Base-by-base conservation (phyloP, 2,329 filamentous ascomycete species). In the Fusarium sublunatum region DNA sequence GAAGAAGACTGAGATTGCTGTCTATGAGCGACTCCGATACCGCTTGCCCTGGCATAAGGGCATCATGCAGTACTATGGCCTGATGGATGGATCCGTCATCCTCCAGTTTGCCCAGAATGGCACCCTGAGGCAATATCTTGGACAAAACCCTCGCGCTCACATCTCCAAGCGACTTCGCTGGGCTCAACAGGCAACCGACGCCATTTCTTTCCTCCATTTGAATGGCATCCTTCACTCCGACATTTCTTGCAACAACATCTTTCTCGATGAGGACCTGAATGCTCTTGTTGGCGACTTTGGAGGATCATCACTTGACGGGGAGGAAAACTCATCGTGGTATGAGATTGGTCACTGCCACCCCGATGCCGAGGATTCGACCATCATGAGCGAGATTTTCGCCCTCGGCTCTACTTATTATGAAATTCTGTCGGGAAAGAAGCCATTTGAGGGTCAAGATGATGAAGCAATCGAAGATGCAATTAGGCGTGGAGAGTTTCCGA, bases 181-280 rank as follows among this genome's bases (percentile, higher is more conserved):
- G 48, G 22, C 28, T 6, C 22, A 51, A 32, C 48, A 43, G 15
- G 28, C 39, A 36, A n/a, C 48, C 8, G 24, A 43, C 3, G 29
- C 48, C 3, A 43, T 51, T 6, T 29, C 29, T 4, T 51, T 51
- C 22, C 10, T 51, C n/a, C 39, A 51, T 25, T 51, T 29, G 19
- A 34, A 36, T 8, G 28, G 39, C 34, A 22, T 51, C 12, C 39
- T 42, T 22, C 48, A 43, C 26, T 51, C 39, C 29, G 48, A 51
- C 24, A 44, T 51, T 24, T 51, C 48, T 15, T 43, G 39, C 48
- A 51, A 51, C 25, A 51, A 43, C n/a, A 36, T 43, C 29, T 51
- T 51, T 36, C 48, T 51, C 5, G 40, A 51, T 13, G 48, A 38
- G 15, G 6, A 43, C 5, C 48, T 51, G 13, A 36, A 51, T 28